These are phyloP conservation scores for Nannochloropsis gaditana DNA, from an alignment of 108 stramenopile species.

Conservation along the genomic window DNA sequence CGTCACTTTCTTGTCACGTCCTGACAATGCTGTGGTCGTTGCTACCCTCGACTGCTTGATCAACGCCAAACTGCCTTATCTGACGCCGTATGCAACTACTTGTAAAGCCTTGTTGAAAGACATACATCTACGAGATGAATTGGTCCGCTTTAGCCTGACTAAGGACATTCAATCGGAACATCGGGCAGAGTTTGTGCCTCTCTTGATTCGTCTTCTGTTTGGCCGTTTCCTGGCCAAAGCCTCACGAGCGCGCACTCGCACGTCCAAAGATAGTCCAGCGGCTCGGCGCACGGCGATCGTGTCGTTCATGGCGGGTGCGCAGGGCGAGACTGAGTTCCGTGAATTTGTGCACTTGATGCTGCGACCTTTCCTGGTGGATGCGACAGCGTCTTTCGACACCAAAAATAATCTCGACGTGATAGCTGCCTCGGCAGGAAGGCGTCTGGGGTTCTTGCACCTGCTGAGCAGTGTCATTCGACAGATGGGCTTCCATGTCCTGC, in stretches of 20 bases:
- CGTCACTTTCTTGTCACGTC: background rate
- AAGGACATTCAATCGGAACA: background rate
- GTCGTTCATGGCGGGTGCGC: background rate
- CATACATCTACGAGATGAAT: background rate
- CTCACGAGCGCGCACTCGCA: background rate
- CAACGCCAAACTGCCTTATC: background rate
- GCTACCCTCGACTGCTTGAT: background rate
- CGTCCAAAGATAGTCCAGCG: background rate
- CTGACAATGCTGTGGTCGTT: background rate
- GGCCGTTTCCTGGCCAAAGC: constrained; percentile 21
- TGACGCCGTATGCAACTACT: background rate
- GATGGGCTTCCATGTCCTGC: background rate
- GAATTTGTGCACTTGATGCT: constrained; percentile 11
- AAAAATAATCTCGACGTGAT: background rate
- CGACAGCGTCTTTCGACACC: background rate
- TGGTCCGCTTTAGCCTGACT: background rate
- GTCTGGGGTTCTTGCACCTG: background rate
- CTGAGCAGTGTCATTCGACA: background rate
- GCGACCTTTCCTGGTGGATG: background rate
- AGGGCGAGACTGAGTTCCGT: background rate
- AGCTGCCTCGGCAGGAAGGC: background rate
- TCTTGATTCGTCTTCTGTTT: background rate
- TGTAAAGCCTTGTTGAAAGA: constrained; percentile 13
- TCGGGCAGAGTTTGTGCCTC: background rate
- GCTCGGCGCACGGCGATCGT: constrained; percentile 22